Base-by-base conservation (phyloP, 2,329 filamentous ascomycete species). In the Bimuria novae-zelandiae region DNA sequence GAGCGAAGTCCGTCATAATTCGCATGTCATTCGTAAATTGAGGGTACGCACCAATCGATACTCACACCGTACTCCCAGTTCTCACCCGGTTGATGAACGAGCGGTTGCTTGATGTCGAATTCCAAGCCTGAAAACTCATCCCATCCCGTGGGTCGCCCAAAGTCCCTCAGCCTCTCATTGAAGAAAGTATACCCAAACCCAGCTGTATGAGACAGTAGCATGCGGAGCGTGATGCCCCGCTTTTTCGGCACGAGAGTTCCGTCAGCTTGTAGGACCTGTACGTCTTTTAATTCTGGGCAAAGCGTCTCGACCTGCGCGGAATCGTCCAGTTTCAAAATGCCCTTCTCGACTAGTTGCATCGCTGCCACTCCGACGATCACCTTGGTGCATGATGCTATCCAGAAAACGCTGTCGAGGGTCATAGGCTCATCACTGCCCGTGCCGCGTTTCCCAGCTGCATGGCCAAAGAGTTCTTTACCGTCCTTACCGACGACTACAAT, bases 401-500 rank as follows among this genome's bases (percentile, higher is more conserved):
- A 83, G 57, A 85, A 88, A 0, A 85, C 73, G 27, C 51, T 65
- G 23, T 89, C 84, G 0, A 84, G 69, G 0, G 77, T 80, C 81
- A 88, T 84, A 3, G 78, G 71, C 42, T 84, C 79, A 0, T 71
- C 58, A 7, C 64, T 66, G 16, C 63, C 62, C 3, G 70, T 54
- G 2, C 75, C 76, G 25, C 64, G 66, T 44, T 75, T 74, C 10
- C 77, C 76, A 8, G 76, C 74, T 3, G 76, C 68, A 37, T 69
- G 64, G n/a, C 75, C 69, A 44, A 70, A 72, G 4, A 79, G 63
- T 27, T 77, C 64, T 16, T 76, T 65, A 40, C 76, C 76, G 66
- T 75, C 65, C 59, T 71, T 75, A 51, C 73, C 72, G 8, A 78
- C 69, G 5, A 76, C 73, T 5, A 75, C 73, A 45, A 78, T 71